A percentile compares a stretch with the other conserved stretches of the same genome.
Evolutionary conservation across 1,139 yeast genomes (phyloP).

Genomic region (Chernovozyma aurita): DNA sequence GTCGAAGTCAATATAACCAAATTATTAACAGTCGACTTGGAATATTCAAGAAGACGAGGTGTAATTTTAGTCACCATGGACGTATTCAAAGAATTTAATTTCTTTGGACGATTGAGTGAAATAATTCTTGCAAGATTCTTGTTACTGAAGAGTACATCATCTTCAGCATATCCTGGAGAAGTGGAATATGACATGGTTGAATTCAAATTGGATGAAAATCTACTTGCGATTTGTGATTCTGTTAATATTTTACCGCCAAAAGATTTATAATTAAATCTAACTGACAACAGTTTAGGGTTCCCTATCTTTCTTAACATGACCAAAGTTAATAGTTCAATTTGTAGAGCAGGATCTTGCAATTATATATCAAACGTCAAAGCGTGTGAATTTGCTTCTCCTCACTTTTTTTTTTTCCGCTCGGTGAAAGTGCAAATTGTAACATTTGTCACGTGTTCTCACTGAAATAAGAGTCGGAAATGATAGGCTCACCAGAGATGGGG

Average conservation of each 20-base stretch:
- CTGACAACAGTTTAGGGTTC: neutral
- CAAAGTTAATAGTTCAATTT: constrained; percentile 1
- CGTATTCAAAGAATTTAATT: constrained; percentile 79
- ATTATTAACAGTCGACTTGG: constrained; percentile 62
- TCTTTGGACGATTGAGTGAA: constrained; percentile 73
- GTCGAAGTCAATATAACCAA: constrained; percentile 67
- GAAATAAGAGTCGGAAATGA: neutral
- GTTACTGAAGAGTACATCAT: constrained; percentile 58
- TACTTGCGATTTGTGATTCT: neutral
- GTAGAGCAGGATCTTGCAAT: neutral
- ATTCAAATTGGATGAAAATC: neutral
- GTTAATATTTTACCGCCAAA: neutral
- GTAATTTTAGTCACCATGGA: constrained; percentile 74
- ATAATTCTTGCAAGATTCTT: constrained; percentile 69
- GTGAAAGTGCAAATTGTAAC: neutral
- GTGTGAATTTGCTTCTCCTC: constrained; percentile 3
- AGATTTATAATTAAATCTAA: neutral
- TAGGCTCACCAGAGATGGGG: too few species aligned
- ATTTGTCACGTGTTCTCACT: neutral
- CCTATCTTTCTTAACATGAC: constrained; percentile 10
- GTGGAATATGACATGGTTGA: constrained; percentile 5
- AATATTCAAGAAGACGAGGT: constrained; percentile 73
- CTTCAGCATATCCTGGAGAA: constrained; percentile 27
- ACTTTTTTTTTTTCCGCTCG: constrained; percentile 1
- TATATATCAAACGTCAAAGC: neutral